These are phyloP conservation scores for Botrytis deweyae DNA, from an alignment of 2,329 filamentous ascomycete genomes.

Conservation along the genomic window DNA sequence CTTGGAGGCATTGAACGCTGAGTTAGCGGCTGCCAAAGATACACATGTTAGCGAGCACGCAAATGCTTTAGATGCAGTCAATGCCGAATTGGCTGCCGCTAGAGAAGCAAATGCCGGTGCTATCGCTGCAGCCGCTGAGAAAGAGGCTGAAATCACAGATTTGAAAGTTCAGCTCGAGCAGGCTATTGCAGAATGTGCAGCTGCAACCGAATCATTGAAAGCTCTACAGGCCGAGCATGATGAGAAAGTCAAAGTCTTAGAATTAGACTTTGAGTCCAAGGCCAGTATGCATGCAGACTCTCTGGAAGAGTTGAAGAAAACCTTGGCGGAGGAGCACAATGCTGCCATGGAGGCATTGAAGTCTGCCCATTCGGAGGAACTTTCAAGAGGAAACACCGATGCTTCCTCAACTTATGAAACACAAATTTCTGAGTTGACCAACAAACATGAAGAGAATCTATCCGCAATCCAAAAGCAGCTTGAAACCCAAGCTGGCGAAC, in stretches of 20 bases:
- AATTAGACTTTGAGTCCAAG: slow-evolving; percentile 12
- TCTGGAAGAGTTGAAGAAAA: slow-evolving; percentile 51
- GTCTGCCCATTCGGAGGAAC: slow-evolving; percentile 50
- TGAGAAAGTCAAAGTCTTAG: slow-evolving; percentile 2
- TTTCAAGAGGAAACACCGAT: slow-evolving; percentile 48
- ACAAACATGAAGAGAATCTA: slow-evolving; percentile 49
- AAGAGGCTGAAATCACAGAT: slow-evolving; percentile 38
- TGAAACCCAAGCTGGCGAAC: slow-evolving; percentile 36
- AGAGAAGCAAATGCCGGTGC: slow-evolving; percentile 47
- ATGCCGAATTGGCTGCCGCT: slow-evolving; percentile 47
- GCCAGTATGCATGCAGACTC: slow-evolving; percentile 27
- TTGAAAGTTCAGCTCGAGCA: slow-evolving; percentile 45
- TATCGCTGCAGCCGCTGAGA: slow-evolving; percentile 39
- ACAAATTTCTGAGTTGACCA: slow-evolving; percentile 52
- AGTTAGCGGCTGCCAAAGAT: slow-evolving; percentile 51
- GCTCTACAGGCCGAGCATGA: slow-evolving; percentile 40
- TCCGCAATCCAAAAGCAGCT: slow-evolving; percentile 57
- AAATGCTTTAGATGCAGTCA: slow-evolving; percentile 32
- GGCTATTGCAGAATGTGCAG: slow-evolving; percentile 37
- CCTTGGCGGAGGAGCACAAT: slow-evolving; percentile 52
- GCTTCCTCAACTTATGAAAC: slow-evolving; percentile 48
- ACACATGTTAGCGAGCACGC: slow-evolving; percentile 39
- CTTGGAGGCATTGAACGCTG: slow-evolving; percentile 38
- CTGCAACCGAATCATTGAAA: slow-evolving; percentile 34
- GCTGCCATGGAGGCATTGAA: slow-evolving; percentile 51